These are phyloP conservation scores for Circinella umbellata DNA, from an alignment of 371 early-diverging fungal species.

Conservation along the genomic window DNA sequence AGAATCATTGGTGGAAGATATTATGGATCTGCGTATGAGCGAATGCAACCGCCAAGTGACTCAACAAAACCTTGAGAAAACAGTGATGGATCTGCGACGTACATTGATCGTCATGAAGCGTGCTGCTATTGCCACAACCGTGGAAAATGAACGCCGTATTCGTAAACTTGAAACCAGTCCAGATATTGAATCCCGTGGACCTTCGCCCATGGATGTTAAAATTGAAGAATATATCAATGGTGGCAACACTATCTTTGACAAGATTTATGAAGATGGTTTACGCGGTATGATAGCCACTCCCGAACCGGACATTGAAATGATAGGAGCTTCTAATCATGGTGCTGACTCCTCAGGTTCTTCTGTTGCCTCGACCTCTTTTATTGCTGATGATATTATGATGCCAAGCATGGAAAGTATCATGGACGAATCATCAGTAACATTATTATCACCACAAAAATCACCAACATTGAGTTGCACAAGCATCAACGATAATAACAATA, in stretches of 20 bases:
- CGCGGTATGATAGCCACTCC: slow-evolving; percentile 50
- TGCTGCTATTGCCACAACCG: slow-evolving; percentile 76
- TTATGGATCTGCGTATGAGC: slow-evolving; percentile 68
- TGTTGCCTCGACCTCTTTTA: slow-evolving; percentile 19
- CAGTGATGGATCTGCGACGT: slow-evolving; percentile 71
- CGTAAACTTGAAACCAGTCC: slow-evolving; percentile 58
- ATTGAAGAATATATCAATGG: slow-evolving; percentile 56
- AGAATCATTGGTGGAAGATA: slow-evolving; percentile 79
- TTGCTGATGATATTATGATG: slow-evolving; percentile 1
- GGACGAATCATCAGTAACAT: slow-evolving; percentile 1
- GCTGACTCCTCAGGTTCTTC: slow-evolving; percentile 21
- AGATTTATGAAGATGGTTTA: slow-evolving; percentile 64
- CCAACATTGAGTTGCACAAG: slow-evolving; percentile 4
- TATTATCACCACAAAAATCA: slow-evolving; percentile 7
- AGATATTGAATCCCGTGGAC: slow-evolving; percentile 16
- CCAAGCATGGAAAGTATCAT: slow-evolving; percentile 18
- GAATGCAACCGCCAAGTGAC: slow-evolving; percentile 68
- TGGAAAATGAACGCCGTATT: slow-evolving; percentile 81
- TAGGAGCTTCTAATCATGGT: neutral
- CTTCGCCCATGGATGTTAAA: slow-evolving; percentile 34
- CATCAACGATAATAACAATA: neutral
- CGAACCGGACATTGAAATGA: slow-evolving; percentile 25
- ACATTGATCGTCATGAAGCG: slow-evolving; percentile 83
- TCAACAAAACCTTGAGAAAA: slow-evolving; percentile 70
- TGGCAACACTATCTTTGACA: slow-evolving; percentile 64